Evolutionary conservation across 2,329 filamentous ascomycete species (phyloP).

Genomic region (Sclerotinia sclerotiorum): DNA sequence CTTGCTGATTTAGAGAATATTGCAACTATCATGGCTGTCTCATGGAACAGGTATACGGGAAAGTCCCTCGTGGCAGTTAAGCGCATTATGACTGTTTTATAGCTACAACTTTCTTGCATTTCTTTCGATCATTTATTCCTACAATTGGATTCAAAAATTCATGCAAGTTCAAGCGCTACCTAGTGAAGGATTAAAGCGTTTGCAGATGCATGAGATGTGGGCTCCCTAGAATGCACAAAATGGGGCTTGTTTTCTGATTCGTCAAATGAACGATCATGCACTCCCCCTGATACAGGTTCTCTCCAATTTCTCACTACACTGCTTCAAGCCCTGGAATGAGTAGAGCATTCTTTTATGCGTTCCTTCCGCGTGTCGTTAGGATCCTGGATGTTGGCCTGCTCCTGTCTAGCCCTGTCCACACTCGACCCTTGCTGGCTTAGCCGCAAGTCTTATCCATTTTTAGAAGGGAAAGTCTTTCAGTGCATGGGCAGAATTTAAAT

Average conservation of each 20-base stretch:
- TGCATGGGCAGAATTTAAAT: conserved; percentile 1
- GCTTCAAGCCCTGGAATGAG: not conserved
- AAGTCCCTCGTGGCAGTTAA: not conserved
- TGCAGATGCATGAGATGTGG: not conserved
- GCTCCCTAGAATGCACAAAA: not conserved
- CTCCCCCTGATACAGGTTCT: not conserved
- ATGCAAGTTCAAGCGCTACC: not conserved
- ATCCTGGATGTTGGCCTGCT: not conserved
- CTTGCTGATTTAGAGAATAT: not conserved
- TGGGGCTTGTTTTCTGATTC: not conserved
- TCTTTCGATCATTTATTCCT: not conserved
- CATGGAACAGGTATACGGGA: not conserved
- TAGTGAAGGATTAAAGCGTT: not conserved
- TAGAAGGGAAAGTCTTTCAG: not conserved
- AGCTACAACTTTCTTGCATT: not conserved
- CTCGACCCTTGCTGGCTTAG: not conserved
- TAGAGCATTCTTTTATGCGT: not conserved
- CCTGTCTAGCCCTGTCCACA: not conserved
- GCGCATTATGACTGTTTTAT: not conserved
- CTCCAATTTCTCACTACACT: conserved; percentile 1
- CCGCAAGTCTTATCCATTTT: not conserved
- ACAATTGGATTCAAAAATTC: not conserved
- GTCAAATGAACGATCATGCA: not conserved
- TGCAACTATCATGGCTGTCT: not conserved
- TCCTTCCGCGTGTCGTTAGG: not conserved